Evolutionary conservation across 768 basidiomycete species (phyloP), one percentile per base, ranked within the genome.

Genomic region (Mycena vitilis): DNA sequence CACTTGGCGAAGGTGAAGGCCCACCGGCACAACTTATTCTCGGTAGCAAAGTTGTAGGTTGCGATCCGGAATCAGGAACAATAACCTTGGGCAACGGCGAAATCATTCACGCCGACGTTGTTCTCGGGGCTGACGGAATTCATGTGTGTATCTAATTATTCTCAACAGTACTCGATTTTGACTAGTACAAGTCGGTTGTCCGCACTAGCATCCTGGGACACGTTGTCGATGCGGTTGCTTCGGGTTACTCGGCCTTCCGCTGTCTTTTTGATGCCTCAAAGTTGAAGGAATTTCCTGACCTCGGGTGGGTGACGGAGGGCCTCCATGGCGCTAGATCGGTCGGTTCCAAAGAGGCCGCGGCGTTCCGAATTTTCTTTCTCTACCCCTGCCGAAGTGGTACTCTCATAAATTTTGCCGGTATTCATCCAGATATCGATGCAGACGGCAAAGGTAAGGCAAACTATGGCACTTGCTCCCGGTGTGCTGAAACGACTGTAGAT

Each of bases 101-200:
- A 5, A 48, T 23, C 10, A 23, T 48, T 13, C 47, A 48, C n/a
- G 20, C 22, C n/a, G 47, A 83, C 53, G 4, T 66, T 8, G 58
- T 59, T 25, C 30, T 71, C 38, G 69, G 65, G 5, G 69, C 65
- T 9, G 69, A 71, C 22, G 69, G 69, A n/a, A 53, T 71, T n/a
- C 56, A 66, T 48, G 69, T 66, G 15, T n/a, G 68, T 42, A 9
- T 13, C 13, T 44, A 20, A 13, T 40, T 22, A 1, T 37, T 2
- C 13, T 6, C 22, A 8, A 22, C 1, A 2, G 23, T 20, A 22
- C 57, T 63, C 18, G 47, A 20, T 63, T 18, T 1, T n/a, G 11
- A 38, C 30, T 37, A 13, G 3, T 16, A 13, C 34, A 47, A 70
- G 69, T 70, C 69, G 11, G 47, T 48, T 22, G 45, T 62, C 18